A percentile compares a stretch with the other conserved stretches of the same genome.
Evolutionary conservation across 2,329 filamentous ascomycete genomes (phyloP).

Genomic region (Diplodia mutila): DNA sequence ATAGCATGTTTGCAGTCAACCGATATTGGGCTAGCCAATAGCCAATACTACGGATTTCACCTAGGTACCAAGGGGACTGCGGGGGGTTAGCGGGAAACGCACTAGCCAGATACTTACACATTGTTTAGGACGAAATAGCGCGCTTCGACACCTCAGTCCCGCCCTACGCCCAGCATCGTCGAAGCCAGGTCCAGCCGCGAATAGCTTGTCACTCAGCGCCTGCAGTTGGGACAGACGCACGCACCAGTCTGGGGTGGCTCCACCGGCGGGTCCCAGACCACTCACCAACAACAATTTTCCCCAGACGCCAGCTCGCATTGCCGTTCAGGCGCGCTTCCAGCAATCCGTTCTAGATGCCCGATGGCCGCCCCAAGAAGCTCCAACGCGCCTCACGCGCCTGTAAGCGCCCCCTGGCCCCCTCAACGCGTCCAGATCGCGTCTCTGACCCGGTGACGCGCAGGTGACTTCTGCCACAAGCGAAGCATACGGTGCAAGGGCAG

Average conservation of each 20-base stretch:
- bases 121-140: no score
- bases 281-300: constrained; percentile 9
- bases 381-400: constrained; percentile 43
- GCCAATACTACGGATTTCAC: no score
- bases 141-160: no score
- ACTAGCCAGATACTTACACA: no score
- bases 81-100: no score
- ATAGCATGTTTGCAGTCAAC: no score
- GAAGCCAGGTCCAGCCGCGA: no score
- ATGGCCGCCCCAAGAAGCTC: constrained; percentile 40
- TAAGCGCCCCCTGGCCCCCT: background rate
- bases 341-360: constrained; percentile 27
- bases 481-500: constrained; percentile 51
- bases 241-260: background rate
- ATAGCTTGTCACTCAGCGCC: no score
- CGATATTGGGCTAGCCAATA: no score
- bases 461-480: constrained; percentile 56
- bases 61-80: no score
- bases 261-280: background rate
- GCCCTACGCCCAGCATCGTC: no score
- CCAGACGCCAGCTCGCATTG: background rate
- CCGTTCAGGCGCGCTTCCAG: constrained; percentile 12
- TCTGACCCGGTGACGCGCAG: constrained; percentile 8
- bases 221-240: background rate
- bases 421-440: background rate